Percentiles rank a stretch among this genome's conserved stretches.
Conservation (phyloP, 2,329 filamentous ascomycete species). For the Tolypocladium capitatum region DNA sequence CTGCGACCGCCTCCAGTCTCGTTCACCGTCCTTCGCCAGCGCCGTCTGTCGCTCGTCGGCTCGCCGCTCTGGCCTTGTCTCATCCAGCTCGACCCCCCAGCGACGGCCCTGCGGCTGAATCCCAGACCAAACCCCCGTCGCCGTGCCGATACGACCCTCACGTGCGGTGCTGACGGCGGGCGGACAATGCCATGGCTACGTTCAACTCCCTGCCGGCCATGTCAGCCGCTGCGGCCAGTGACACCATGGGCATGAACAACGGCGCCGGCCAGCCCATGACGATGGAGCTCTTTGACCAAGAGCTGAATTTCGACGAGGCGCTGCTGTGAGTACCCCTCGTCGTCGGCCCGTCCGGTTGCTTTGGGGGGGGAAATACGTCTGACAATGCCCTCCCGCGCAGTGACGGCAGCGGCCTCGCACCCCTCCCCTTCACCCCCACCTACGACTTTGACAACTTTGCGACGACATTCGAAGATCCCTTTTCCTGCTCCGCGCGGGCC, state of each 20-base stretch:
- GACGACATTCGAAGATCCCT: conserved; percentile 52
- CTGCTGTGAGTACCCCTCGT: conserved; percentile 32
- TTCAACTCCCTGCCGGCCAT: conserved; percentile 44
- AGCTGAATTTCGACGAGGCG: conserved; percentile 41
- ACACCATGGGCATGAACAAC: conserved; percentile 33
- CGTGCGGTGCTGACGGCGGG: conserved; percentile 16
- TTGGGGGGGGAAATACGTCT: background rate
- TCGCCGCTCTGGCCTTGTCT: background rate
- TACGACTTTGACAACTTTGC: conserved; percentile 50
- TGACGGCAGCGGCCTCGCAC: conserved; percentile 19
- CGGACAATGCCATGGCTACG: conserved; percentile 40
- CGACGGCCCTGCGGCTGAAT: background rate
- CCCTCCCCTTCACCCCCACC: conserved; percentile 40
- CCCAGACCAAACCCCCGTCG: conserved; percentile 1
- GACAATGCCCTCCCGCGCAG: conserved; percentile 7
- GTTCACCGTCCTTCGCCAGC: background rate
- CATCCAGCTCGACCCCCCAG: background rate
- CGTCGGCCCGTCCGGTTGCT: background rate
- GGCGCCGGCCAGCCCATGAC: conserved; percentile 23
- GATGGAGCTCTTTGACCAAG: conserved; percentile 39
- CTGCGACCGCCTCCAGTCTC: background rate
- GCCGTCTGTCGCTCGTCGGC: background rate
- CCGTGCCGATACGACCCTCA: conserved; percentile 1
- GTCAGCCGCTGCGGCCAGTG: conserved; percentile 28
- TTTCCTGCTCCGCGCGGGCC: conserved; percentile 40